Conservation (phyloP, 805 yeast species). For the Grigorovia yakushimaensis region DNA sequence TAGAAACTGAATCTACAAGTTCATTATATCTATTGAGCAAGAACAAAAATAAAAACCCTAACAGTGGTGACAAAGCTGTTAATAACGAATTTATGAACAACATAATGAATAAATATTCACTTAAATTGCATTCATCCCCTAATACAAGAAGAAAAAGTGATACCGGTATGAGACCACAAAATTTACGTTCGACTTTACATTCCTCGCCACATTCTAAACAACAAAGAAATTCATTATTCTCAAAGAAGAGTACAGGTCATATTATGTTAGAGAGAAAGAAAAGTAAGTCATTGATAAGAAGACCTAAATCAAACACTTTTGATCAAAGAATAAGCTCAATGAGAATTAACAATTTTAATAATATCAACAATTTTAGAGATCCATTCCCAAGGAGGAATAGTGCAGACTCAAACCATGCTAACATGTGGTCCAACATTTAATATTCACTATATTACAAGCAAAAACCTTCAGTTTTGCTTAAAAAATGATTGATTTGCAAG, state of each 20-base stretch:
- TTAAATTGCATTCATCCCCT: not conserved
- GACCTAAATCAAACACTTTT: slow-evolving; percentile 2
- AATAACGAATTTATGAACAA: not conserved
- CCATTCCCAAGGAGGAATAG: slow-evolving; percentile 7
- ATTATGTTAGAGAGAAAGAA: slow-evolving; percentile 2
- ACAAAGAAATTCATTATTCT: slow-evolving; percentile 2
- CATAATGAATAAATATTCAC: not conserved
- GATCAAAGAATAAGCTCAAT: not conserved
- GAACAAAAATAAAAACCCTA: slow-evolving; percentile 8
- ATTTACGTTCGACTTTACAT: slow-evolving; percentile 3
- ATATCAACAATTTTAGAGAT: not conserved
- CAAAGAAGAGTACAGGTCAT: slow-evolving; percentile 17
- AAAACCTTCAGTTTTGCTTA: no score
- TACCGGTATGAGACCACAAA: slow-evolving; percentile 11
- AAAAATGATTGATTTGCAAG: not conserved
- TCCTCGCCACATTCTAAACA: slow-evolving; percentile 9
- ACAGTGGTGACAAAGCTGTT: not conserved
- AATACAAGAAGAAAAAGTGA: slow-evolving; percentile 15
- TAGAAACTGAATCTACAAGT: slow-evolving; percentile 18
- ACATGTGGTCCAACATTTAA: not conserved
- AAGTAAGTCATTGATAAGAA: not conserved
- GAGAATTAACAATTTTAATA: not conserved
- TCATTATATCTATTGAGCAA: slow-evolving; percentile 17
- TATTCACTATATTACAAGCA: no score
- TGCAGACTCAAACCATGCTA: slow-evolving; percentile 3